Evolutionary conservation across 805 yeast species (phyloP).

Genomic region (Yamadazyma ubonensis): DNA sequence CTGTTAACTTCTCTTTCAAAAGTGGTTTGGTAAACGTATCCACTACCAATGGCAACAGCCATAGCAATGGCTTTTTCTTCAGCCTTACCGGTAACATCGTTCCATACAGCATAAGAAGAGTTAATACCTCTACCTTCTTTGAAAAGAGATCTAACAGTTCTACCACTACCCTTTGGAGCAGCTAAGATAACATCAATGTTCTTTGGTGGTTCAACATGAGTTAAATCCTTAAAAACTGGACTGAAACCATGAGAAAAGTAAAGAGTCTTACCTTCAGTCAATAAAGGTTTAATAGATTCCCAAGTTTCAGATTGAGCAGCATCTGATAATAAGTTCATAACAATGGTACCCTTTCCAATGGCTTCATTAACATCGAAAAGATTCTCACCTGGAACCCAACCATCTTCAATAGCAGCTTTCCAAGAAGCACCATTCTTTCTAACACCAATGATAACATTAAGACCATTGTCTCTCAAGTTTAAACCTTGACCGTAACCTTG

Average conservation of each 20-base stretch:
- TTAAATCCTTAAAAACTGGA: slow-evolving; percentile 96
- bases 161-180: slow-evolving; percentile 99
- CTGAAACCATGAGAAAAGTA: slow-evolving; percentile 99
- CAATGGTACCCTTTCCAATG: slow-evolving; percentile 82
- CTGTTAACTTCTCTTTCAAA: slow-evolving; percentile 99
- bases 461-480: slow-evolving; percentile 98
- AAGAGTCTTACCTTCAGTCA: slow-evolving; percentile 95
- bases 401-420: slow-evolving; percentile 99
- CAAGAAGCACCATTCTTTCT: slow-evolving; percentile 98
- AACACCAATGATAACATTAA: slow-evolving; percentile 97
- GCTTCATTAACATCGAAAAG: slow-evolving; percentile 95
- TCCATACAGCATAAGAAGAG: slow-evolving; percentile 99
- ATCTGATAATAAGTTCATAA: slow-evolving; percentile 97
- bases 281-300: slow-evolving; percentile 79
- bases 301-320: slow-evolving; percentile 99
- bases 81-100: slow-evolving; percentile 98
- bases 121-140: slow-evolving; percentile 99
- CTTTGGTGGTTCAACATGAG: slow-evolving; percentile 92
- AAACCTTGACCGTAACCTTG: slow-evolving; percentile 99
- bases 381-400: slow-evolving; percentile 99
- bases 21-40: slow-evolving; percentile 99
- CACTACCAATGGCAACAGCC: slow-evolving; percentile 99
- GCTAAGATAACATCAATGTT: slow-evolving; percentile 96
- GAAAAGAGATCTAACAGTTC: slow-evolving; percentile 98
- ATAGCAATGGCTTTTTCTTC: slow-evolving; percentile 98